Evolutionary conservation across 2,329 filamentous ascomycete species (phyloP), one percentile per base, ranked within the genome.

Genomic region (Exophiala aquamarina): DNA sequence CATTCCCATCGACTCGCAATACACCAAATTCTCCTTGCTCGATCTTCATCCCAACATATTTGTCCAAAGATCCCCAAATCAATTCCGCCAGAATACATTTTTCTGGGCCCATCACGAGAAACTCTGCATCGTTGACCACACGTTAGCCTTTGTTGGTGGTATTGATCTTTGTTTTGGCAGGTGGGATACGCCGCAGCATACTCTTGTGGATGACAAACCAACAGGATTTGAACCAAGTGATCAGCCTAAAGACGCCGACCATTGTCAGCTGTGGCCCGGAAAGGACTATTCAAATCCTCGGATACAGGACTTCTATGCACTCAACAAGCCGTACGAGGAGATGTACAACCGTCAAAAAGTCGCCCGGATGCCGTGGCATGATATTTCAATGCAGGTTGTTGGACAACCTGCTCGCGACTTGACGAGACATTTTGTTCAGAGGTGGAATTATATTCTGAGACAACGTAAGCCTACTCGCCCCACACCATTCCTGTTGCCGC

Each of bases 41-140:
- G 95, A 97, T 63, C 77, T 98, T 6, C 92, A 97, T 60, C 90
- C 90, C 15, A 98, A 98, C 65, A 84, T 98, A 54, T 95, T 95
- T 60, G 90, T 98, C 11, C 90, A 97, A 64, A 79, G 93, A 61
- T 97, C 93, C 3, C 93, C 93, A 0, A 96, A 98, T 60, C 93
- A 98, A 68, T 91, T 97, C 70, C 88, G 95, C 63, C 95, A 98
- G 70, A 97, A 97, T 61, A 95, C 95, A 36, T 98, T 98, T 73
- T 98, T 98, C 75, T 98, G 94, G 77, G 93, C 93, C 1, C 93
- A 98, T 64, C 93, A 98, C 69, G 93, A 98, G 67, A 98, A 98
- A 70, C 80, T 98, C n/a, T 92, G 90, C 62, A 83, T 98, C 32
- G 87, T 98, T 14, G 93, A 98, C 64, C 93, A 97, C 63, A 93